Conservation (phyloP, 1,284 basidiomycete species). For the Marasmius fiardii region DNA sequence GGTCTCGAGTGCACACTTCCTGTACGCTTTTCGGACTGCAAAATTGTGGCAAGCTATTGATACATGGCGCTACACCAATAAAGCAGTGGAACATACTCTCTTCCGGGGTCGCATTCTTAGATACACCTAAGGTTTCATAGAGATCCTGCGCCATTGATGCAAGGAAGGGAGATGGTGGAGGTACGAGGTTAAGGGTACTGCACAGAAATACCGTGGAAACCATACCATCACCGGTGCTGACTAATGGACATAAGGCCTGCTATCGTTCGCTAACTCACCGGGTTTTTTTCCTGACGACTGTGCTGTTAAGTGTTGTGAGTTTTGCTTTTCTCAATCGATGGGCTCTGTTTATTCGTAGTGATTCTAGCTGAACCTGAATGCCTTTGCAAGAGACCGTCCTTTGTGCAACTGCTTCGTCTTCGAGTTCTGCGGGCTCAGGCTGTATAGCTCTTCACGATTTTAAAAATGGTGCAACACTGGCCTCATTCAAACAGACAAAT, state of each 20-base stretch:
- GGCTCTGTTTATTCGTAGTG: no score
- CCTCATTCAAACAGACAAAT: conserved; percentile 76
- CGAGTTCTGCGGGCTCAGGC: conserved; percentile 49
- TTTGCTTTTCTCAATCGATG: no score
- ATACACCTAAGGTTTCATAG: conserved; percentile 49
- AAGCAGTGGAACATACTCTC: conserved; percentile 34
- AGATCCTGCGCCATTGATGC: conserved; percentile 51
- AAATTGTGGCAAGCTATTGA: conserved; percentile 16
- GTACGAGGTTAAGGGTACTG: neutral
- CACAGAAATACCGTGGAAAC: neutral
- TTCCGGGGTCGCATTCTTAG: conserved; percentile 36
- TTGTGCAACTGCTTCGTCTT: conserved; percentile 54
- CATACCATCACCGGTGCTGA: neutral
- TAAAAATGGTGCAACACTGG: conserved; percentile 61
- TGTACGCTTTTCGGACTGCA: conserved; percentile 62
- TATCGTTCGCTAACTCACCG: no score
- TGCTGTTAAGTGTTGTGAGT: no score
- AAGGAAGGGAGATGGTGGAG: conserved; percentile 6
- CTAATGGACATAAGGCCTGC: no score
- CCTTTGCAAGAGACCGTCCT: conserved; percentile 65
- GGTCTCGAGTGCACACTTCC: conserved; percentile 52
- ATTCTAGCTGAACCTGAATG: conserved; percentile 33
- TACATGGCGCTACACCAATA: neutral
- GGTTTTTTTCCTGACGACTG: no score
- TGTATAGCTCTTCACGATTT: conserved; percentile 69